Conservation (phyloP, 2,329 filamentous ascomycete species). For the Tolypocladium cylindrosporum region DNA sequence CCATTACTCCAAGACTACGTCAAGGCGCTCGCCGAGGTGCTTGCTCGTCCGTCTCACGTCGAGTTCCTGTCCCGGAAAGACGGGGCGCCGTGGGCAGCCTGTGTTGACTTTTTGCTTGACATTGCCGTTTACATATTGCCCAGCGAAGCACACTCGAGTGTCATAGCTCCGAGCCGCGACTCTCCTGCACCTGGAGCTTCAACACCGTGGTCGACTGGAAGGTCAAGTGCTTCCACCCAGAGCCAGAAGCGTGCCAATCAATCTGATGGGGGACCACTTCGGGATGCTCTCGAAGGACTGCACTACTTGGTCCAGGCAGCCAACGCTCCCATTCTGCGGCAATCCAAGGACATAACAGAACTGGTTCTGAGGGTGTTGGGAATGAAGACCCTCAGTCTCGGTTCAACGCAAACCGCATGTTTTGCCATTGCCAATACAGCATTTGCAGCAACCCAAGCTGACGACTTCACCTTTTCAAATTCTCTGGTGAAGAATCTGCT, state of each 20-base stretch:
- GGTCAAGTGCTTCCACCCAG: slow-evolving; percentile 18
- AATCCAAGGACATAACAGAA: slow-evolving; percentile 44
- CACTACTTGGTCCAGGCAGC: slow-evolving; percentile 51
- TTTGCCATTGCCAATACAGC: slow-evolving; percentile 69
- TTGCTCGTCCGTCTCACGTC: slow-evolving; percentile 65
- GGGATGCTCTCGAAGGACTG: slow-evolving; percentile 49
- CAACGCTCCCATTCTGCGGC: slow-evolving; percentile 55
- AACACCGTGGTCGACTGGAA: slow-evolving; percentile 15
- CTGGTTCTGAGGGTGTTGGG: slow-evolving; percentile 52
- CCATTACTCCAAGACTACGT: slow-evolving; percentile 69
- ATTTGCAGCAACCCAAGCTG: slow-evolving; percentile 54
- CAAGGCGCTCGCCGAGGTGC: slow-evolving; percentile 60
- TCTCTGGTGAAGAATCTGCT: slow-evolving; percentile 51
- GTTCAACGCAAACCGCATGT: slow-evolving; percentile 58
- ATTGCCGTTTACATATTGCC: slow-evolving; percentile 42
- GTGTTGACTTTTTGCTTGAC: slow-evolving; percentile 61
- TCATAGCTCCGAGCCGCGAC: slow-evolving; percentile 9
- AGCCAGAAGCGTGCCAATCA: slow-evolving; percentile 16
- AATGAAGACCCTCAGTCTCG: slow-evolving; percentile 45
- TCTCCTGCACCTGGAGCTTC: slow-evolving; percentile 35
- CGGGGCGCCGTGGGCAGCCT: slow-evolving; percentile 55
- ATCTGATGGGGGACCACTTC: slow-evolving; percentile 21
- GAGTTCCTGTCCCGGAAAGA: slow-evolving; percentile 59
- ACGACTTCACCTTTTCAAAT: slow-evolving; percentile 55
- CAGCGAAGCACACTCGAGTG: slow-evolving; percentile 20